Conservation (phyloP, 2,329 filamentous ascomycete species). For the Fusarium humuli region DNA sequence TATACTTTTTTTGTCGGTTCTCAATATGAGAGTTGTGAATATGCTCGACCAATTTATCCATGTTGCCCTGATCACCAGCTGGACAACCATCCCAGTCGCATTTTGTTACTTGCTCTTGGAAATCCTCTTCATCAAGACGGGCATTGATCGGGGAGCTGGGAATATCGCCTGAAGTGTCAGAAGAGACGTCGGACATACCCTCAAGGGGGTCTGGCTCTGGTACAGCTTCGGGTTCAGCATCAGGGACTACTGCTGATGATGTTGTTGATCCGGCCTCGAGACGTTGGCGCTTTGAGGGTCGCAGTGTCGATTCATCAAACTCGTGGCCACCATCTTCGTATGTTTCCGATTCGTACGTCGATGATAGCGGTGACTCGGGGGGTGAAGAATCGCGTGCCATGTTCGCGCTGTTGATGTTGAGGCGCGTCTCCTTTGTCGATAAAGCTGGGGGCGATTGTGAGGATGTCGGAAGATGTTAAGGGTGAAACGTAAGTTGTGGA, state of each 20-base stretch:
- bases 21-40: slow-evolving; percentile 96
- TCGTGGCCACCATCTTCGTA: slow-evolving; percentile 61
- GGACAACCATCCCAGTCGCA: slow-evolving; percentile 83
- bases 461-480: not conserved
- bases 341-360: slow-evolving; percentile 59
- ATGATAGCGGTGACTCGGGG: slow-evolving; percentile 62
- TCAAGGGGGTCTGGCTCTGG: slow-evolving; percentile 66
- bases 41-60: slow-evolving; percentile 84
- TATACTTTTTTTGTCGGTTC: slow-evolving; percentile 93
- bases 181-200: slow-evolving; percentile 79
- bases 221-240: slow-evolving; percentile 59
- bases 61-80: slow-evolving; percentile 78
- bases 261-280: slow-evolving; percentile 58
- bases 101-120: slow-evolving; percentile 80
- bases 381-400: slow-evolving; percentile 55
- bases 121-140: slow-evolving; percentile 78
- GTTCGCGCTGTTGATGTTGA: slow-evolving; percentile 39
- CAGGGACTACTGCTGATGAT: slow-evolving; percentile 58
- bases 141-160: slow-evolving; percentile 77
- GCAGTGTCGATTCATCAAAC: slow-evolving; percentile 55
- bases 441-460: slow-evolving; percentile 13
- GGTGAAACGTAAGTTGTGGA: not conserved
- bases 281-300: slow-evolving; percentile 62
- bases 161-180: slow-evolving; percentile 88
- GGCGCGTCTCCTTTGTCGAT: slow-evolving; percentile 40